These are phyloP conservation scores for Fusarium sp. DNA, from an alignment of 2,329 filamentous ascomycete species.

Conservation along the genomic window DNA sequence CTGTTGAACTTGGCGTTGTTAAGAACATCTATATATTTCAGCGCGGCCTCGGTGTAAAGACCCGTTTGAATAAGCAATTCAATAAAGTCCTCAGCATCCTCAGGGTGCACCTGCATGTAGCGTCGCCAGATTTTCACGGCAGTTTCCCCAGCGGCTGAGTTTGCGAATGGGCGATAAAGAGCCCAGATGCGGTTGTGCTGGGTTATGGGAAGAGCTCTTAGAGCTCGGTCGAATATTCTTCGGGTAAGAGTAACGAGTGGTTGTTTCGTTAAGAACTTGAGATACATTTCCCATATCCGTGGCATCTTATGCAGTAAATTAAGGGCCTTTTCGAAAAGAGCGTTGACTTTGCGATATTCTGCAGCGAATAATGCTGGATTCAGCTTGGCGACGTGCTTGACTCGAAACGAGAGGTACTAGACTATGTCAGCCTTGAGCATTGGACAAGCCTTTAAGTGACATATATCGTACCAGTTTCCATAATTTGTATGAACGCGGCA, in stretches of 20 bases:
- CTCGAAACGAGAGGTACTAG: constrained; percentile 87
- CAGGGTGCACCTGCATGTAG: constrained; percentile 97
- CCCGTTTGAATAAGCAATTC: constrained; percentile 85
- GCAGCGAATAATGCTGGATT: constrained; percentile 83
- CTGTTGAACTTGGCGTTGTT: constrained; percentile 92
- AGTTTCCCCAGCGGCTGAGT: constrained; percentile 88
- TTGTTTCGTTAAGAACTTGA: constrained; percentile 89
- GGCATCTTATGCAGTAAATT: constrained; percentile 99
- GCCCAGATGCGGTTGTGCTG: constrained; percentile 98
- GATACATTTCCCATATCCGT: constrained; percentile 97
- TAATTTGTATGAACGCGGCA: constrained; percentile 96
- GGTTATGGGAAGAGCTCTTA: constrained; percentile 90
- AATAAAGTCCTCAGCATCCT: constrained; percentile 95
- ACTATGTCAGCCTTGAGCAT: constrained; percentile 4
- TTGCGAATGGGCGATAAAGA: constrained; percentile 90
- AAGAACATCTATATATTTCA: constrained; percentile 90
- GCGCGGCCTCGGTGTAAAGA: constrained; percentile 90
- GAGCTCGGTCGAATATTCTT: constrained; percentile 89
- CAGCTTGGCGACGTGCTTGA: constrained; percentile 82
- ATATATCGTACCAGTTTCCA: constrained; percentile 82
- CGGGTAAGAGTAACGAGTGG: constrained; percentile 90
- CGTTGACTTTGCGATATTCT: constrained; percentile 94
- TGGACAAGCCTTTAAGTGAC: not conserved
- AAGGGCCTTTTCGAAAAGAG: constrained; percentile 91
- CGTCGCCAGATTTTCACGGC: constrained; percentile 93